These are phyloP conservation scores for Lophiostoma macrostomum DNA, from an alignment of 495 filamentous ascomycete species.

Conservation along the genomic window DNA sequence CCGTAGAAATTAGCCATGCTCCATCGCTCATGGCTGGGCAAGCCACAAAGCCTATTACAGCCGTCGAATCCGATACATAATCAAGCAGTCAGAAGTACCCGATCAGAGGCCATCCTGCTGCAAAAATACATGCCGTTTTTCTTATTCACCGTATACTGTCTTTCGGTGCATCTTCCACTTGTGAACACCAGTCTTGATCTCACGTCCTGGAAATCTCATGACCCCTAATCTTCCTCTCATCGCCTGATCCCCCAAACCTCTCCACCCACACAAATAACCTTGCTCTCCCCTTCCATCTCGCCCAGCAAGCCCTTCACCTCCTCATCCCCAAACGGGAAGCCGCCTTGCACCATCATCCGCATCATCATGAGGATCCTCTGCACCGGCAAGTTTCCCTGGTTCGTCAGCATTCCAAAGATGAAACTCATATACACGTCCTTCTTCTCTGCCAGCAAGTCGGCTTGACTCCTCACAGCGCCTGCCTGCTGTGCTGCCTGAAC, in stretches of 20 bases:
- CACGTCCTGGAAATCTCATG: no score
- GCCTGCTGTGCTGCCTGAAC: slow-evolving; percentile 49
- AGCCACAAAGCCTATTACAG: no score
- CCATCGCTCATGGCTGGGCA: no score
- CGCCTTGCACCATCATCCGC: slow-evolving; percentile 80
- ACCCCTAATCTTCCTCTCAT: no score
- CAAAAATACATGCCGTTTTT: no score
- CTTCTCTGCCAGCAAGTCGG: slow-evolving; percentile 59
- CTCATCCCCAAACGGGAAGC: slow-evolving; percentile 74
- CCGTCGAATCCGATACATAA: no score
- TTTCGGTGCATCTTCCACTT: no score
- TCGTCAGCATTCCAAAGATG: slow-evolving; percentile 91
- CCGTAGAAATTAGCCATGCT: no score
- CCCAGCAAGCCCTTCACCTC: slow-evolving; percentile 74
- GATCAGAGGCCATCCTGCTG: no score
- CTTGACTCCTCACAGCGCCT: slow-evolving; percentile 33
- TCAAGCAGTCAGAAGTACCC: no score
- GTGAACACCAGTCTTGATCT: no score
- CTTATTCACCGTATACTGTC: no score
- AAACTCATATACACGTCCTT: slow-evolving; percentile 85
- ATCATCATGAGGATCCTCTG: slow-evolving; percentile 88
- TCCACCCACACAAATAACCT: slow-evolving; percentile 49
- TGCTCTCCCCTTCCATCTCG: slow-evolving; percentile 67
- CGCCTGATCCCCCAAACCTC: slow-evolving; percentile 35
- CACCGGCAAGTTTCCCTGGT: slow-evolving; percentile 75